Evolutionary conservation across 1,284 basidiomycete genomes (phyloP), one percentile per base, ranked within the genome.

Genomic region (Neolentinus lepideus): DNA sequence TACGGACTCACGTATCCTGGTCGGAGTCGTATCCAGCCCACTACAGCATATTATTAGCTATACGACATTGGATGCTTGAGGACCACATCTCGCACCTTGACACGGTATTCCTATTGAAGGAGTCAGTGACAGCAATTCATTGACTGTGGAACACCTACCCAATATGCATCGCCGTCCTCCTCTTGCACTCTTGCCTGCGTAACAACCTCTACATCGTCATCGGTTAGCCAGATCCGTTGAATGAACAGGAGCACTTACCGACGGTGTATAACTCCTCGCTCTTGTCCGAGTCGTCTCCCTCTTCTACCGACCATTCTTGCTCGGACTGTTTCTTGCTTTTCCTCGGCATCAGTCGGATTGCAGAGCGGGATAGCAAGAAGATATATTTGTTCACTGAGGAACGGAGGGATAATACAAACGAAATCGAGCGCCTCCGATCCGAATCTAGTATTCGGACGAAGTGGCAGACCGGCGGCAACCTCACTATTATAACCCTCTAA

Each of bases 21-120:
- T 72, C 73, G 0, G 75, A 77, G 54, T 66, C 68, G 62, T 84
- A 85, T 19, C 71, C 73, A 2, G 68, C 74, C 78, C 78, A 80
- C 78, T 80, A 55, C 16, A 33, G 51, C 14, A 50, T 8, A 26
- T n/a, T 12, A 26, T 25, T 6, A 29, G n/a, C 14, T 12, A 50
- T 50, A n/a, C 14, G 24, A 9, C 9, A 9, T 8, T 10, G 45
- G 24, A 21, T 47, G 45, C 10, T 9, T 21, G 45, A 11, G 21
- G 45, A 21, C n/a, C n/a, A n/a, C n/a, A n/a, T n/a, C 38, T 6
- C 38, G 38, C 22, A 50, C 47, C 47, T 50, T 50, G 47, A 50
- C 47, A 21, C 9, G 22, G 47, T 50, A 50, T 21, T 50, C 47
- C 47, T 50, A 16, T 46, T 10, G 24, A 19, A 16, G 10, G 10